A percentile compares a stretch with the other conserved stretches of the same genome.
Conservation (phyloP, 768 basidiomycete genomes). For the Cystofilobasidium bisporidii region DNA sequence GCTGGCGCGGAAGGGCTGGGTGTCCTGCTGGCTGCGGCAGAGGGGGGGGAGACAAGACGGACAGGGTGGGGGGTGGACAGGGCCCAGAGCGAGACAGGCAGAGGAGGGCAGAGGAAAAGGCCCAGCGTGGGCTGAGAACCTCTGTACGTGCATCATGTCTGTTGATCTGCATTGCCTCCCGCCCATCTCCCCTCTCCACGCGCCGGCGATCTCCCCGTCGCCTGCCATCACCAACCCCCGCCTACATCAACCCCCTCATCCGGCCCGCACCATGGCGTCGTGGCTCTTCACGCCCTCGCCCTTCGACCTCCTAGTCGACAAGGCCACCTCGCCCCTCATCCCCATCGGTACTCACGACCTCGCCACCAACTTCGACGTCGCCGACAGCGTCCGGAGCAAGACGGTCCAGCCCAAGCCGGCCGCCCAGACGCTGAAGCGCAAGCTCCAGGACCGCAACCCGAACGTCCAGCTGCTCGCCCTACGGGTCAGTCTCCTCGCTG, state of each 20-base stretch:
- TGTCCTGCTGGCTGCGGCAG: too few species aligned
- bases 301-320: slow-evolving; percentile 76
- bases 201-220: neutral
- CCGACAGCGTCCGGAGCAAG: slow-evolving; percentile 91
- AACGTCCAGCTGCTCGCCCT: slow-evolving; percentile 87
- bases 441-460: slow-evolving; percentile 87
- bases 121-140: too few species aligned
- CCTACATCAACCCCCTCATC: neutral
- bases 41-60: too few species aligned
- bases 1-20: too few species aligned
- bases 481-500: slow-evolving; percentile 49
- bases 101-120: too few species aligned
- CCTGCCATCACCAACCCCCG: neutral
- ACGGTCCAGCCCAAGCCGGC: slow-evolving; percentile 73
- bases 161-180: too few species aligned
- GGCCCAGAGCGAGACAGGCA: too few species aligned
- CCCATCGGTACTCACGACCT: slow-evolving; percentile 81
- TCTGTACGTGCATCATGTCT: too few species aligned
- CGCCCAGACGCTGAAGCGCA: slow-evolving; percentile 78
- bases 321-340: slow-evolving; percentile 82
- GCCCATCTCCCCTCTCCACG: neutral
- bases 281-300: slow-evolving; percentile 18
- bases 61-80: too few species aligned
- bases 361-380: slow-evolving; percentile 79
- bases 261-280: slow-evolving; percentile 8